Base-by-base conservation (phyloP, 306 rosid species). In the Casuarina glauca region DNA sequence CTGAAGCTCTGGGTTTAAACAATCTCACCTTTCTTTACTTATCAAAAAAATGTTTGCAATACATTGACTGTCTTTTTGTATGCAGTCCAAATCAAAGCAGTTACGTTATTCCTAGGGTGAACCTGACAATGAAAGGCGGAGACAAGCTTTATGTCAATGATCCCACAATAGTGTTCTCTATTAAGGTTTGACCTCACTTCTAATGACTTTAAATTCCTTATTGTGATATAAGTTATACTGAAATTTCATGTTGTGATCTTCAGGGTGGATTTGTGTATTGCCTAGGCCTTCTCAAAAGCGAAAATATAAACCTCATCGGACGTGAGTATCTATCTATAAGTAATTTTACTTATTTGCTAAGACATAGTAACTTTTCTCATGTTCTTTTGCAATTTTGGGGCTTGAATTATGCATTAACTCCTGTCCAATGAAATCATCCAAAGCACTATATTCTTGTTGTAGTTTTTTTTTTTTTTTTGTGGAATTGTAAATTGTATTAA, bases 121-220 rank as follows among this genome's bases (percentile, higher is more conserved):
- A 87, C 76, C 80, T 96, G 17, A 96, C 96, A 0, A 82, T 93
- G 96, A 79, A 86, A 85, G 97, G 96, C 39, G 99, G 98, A 79
- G 86, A 82, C 72, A 73, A 73, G 11, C 93, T 69, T 70, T 7
- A 8, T 79, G 81, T 90, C 70, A 26, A 0, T n/a, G 79, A 84
- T 52, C 91, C 92, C 36, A 49, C 87, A 9, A 55, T 84, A 38
- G 0, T 3, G 0, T 0, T 85, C 69, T 1, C 68, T 52, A 32
- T 41, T 38, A 58, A 4, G 73, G 97, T 89, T 2, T 72, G 75
- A 35, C 78, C 17, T 53, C 53, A 51, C 38, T 73, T 66, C 3
- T 66, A 17, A 5, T 16, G 32, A 16, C 78, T 82, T 64, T 48
- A 48, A 35, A 19, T 52, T 26, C 58, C 44, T 9, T 64, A 11